phyloP scores from a whole-genome alignment of 2,329 filamentous ascomycete genomes.

The Diplodia seriata region DNA sequence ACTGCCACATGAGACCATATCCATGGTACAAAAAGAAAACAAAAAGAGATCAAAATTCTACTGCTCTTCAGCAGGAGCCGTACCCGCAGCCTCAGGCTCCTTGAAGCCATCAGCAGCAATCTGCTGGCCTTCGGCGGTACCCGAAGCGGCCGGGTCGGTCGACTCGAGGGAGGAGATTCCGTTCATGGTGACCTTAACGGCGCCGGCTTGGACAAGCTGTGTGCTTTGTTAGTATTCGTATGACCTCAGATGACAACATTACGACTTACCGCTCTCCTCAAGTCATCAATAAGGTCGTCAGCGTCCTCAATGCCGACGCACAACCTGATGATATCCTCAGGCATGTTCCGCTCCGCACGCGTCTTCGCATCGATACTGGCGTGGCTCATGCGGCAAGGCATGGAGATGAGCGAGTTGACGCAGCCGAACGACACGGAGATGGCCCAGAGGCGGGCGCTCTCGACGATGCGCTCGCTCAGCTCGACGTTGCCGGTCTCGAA shows the following conservation, averaged over 20 bases:
- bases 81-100: constrained; percentile 32
- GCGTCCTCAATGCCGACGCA: constrained; percentile 97
- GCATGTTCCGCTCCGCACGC: constrained; percentile 83
- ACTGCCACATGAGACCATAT: constrained; percentile 6
- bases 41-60: neutral
- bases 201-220: constrained; percentile 86
- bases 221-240: constrained; percentile 33
- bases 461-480: constrained; percentile 90
- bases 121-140: constrained; percentile 19
- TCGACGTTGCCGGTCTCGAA: constrained; percentile 91
- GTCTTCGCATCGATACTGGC: constrained; percentile 98
- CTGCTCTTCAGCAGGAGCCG: constrained; percentile 10
- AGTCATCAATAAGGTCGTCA: constrained; percentile 89
- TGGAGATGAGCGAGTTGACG: constrained; percentile 97
- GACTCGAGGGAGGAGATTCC: constrained; percentile 71
- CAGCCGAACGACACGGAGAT: constrained; percentile 98
- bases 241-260: neutral
- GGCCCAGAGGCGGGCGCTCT: constrained; percentile 87
- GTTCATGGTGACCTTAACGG: constrained; percentile 83
- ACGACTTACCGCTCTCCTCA: constrained; percentile 82
- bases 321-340: constrained; percentile 93
- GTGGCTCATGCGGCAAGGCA: constrained; percentile 99
- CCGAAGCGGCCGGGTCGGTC: constrained; percentile 12
- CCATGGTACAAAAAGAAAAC: neutral
- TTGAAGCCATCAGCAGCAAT: constrained; percentile 31